Evolutionary conservation across 352 stramenopile species (phyloP), one percentile per base, ranked within the genome.

Genomic region (Phytophthora ramorum): DNA sequence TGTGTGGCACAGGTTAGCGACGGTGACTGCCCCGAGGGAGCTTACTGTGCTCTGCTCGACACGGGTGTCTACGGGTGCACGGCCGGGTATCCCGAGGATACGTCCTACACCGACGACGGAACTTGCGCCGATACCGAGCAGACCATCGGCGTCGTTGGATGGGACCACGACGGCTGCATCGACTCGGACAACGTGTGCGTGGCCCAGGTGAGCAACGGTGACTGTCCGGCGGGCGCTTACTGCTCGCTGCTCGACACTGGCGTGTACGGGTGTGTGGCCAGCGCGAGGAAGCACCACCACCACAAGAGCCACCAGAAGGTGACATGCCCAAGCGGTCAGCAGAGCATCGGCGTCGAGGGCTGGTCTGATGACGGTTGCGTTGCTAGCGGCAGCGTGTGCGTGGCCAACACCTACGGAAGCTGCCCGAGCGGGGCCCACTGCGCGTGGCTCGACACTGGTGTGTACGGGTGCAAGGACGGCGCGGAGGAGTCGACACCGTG

Each of bases 81-180:
- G 30, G 55, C 45, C 37, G 54, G 54, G 10, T 41, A 50, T 24
- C 20, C 28, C 14, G 54, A 62, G 4, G 43, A 62, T 13, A 35
- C 30, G 30, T 20, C 34, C 2, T 45, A 53, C 28, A 14, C 9
- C 10, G 53, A 51, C 8, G 53, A 52, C 28, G 40, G 41, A 22
- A 53, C 41, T 35, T 57, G 57, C 28, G 37, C 9, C 14, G 55
- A 51, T 20, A 62, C 22, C 20, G 49, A 74, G 50, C 56, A 55
- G 62, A 71, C 40, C 0, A 67, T 67, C 32, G 59, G 59, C 17
- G 66, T 75, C 24, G 66, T 67, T 0, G 66, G 73, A 55, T 65
- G 74, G 37, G 68, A 80, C 22, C 49, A 73, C 35, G 71, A 78
- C 28, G 75, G 70, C 32, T 83, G 71, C 47, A 76, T 80, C n/a